A percentile compares a stretch with the other conserved stretches of the same genome.
Evolutionary conservation across 2,329 filamentous ascomycete species (phyloP).

Genomic region (Sclerotinia minor): DNA sequence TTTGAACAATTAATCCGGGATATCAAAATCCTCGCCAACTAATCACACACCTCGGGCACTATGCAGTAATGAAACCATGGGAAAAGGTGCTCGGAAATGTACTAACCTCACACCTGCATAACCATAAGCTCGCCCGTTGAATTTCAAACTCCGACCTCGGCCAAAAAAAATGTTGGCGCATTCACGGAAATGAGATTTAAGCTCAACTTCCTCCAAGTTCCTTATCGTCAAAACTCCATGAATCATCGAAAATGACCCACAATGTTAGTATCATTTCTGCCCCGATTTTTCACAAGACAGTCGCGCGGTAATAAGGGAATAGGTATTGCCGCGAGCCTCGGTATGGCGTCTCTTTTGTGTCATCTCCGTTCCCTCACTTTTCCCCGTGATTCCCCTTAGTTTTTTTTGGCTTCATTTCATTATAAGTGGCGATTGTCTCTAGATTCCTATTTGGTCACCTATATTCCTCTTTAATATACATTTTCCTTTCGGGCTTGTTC

Average conservation of each 20-base stretch:
- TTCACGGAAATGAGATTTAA: slow-evolving; percentile 4
- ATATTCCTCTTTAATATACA: not conserved
- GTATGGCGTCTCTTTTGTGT: slow-evolving; percentile 28
- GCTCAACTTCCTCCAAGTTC: slow-evolving; percentile 16
- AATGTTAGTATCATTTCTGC: slow-evolving; percentile 15
- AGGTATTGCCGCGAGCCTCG: slow-evolving; percentile 32
- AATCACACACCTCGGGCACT: not conserved
- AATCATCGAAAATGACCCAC: slow-evolving; percentile 30
- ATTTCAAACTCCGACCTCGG: not conserved
- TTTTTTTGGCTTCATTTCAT: not conserved
- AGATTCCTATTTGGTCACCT: slow-evolving; percentile 17
- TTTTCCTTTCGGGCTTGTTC: not conserved
- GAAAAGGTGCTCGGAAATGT: no score
- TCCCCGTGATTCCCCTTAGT: slow-evolving; percentile 20
- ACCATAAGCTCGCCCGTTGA: not conserved
- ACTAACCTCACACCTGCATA: not conserved
- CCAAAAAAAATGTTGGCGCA: not conserved
- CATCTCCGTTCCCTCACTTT: slow-evolving; percentile 26
- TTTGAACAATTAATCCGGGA: not conserved
- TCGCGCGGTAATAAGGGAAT: slow-evolving; percentile 29
- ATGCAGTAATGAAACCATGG: not conserved
- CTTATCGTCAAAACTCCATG: slow-evolving; percentile 26
- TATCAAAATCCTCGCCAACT: not conserved
- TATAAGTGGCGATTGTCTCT: not conserved
- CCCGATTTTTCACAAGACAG: slow-evolving; percentile 19